Base-by-base conservation (phyloP, 805 yeast genomes). In the Komagataella phaffii region DNA sequence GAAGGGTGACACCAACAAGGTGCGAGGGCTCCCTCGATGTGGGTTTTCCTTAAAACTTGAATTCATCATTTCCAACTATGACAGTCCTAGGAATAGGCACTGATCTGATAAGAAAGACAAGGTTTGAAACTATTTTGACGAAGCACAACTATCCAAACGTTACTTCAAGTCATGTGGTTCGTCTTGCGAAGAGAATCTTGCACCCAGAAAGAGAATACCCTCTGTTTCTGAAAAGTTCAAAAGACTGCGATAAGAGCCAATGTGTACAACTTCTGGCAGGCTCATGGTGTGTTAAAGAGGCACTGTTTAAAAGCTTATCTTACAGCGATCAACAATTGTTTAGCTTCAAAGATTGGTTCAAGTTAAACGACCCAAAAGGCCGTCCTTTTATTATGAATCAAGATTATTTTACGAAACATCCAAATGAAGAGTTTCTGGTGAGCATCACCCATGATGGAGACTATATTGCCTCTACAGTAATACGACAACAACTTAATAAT, bases 261-360 rank as follows among this genome's bases (percentile, higher is more conserved):
- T 61, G 69, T 45, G 62, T 68, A 7, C 60, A 61, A 43, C 59
- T 69, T 3, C 61, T 85, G 17, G 76, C 87, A 1, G 78, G 80
- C 2, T 57, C 76, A 17, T 86, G 95, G 95, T 82, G 88, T 7
- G 67, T 77, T 7, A 86, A 86, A 56, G 95, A 86, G 58, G 90
- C 93, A 1, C 59, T 84, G 7, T 86, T 69, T 62, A 86, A 86
- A 62, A 71, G 82, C 0, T 62, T 86, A 52, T 76, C 72, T 48
- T 50, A 57, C 1, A 55, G 54, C 3, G 77, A 75, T 45, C 93
- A 86, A 61, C 49, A 50, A n/a, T 6, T 6, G 2, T 85, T 84
- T 59, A 61, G 59, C 24, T 83, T 86, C 68, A 72, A 67, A 6
- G 62, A 77, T 3, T 86, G 93, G 89, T 79, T 69, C 59, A 74